Percentiles rank a stretch among this genome's conserved stretches.
Evolutionary conservation across 1,284 basidiomycete genomes (phyloP).

Genomic region (Marasmius fiardii): DNA sequence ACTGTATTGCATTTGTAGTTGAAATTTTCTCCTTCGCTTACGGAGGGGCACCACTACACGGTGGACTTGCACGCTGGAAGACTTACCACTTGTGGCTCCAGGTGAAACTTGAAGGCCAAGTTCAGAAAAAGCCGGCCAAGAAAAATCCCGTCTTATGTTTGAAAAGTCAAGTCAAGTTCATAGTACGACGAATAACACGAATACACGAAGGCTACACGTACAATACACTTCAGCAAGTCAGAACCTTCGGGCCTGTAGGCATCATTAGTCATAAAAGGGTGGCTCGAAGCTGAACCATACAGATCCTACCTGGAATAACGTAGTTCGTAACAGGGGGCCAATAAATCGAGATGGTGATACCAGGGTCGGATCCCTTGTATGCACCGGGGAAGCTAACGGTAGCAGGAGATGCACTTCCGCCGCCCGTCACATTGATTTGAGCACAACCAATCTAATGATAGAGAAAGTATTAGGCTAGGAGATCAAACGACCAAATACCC

Average conservation of each 20-base stretch:
- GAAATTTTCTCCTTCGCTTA: too few relatives aligned
- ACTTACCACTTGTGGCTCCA: too few relatives aligned
- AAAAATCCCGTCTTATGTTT: too few relatives aligned
- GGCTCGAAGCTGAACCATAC: not conserved
- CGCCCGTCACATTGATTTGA: constrained; percentile 41
- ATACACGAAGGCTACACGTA: too few relatives aligned
- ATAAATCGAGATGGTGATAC: constrained; percentile 41
- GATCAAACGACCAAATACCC: constrained; percentile 4
- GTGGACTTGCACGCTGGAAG: too few relatives aligned
- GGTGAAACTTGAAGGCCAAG: too few relatives aligned
- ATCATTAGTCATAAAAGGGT: not conserved
- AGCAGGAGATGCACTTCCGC: constrained; percentile 35
- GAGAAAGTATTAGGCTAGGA: not conserved
- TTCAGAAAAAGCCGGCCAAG: too few relatives aligned
- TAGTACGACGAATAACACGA: too few relatives aligned
- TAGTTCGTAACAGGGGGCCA: constrained; percentile 27
- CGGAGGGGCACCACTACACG: too few relatives aligned
- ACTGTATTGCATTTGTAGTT: too few relatives aligned
- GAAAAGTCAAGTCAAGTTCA: too few relatives aligned
- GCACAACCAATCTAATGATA: constrained; percentile 32
- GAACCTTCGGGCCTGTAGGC: not conserved
- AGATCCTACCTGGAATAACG: constrained; percentile 33
- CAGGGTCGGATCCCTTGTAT: constrained; percentile 39
- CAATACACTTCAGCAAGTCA: not conserved
- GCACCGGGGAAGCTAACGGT: constrained; percentile 52